Evolutionary conservation across 1,284 basidiomycete genomes (phyloP).

Genomic region (Ustilago cynodontis): DNA sequence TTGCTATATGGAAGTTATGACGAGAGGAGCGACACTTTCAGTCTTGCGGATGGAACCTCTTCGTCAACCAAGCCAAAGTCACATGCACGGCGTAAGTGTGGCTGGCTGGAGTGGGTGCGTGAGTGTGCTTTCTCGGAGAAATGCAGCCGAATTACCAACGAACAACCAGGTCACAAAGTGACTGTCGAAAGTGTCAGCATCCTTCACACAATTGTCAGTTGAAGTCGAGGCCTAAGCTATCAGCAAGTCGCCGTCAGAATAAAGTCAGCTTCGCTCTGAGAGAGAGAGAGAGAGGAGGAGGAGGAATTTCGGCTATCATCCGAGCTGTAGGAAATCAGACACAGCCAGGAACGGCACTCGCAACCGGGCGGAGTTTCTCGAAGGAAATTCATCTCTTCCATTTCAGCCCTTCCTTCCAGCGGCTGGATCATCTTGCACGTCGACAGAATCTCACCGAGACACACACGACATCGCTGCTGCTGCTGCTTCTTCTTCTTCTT

Average conservation of each 20-base stretch:
- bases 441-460: too few species aligned
- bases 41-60: background rate
- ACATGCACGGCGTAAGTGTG: constrained; percentile 2
- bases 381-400: too few species aligned
- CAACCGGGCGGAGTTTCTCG: too few species aligned
- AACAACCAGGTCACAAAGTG: background rate
- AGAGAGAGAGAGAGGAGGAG: background rate
- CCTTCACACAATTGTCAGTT: too few species aligned
- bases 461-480: too few species aligned
- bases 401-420: too few species aligned
- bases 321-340: background rate
- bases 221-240: too few species aligned
- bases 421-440: too few species aligned
- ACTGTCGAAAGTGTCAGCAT: constrained; percentile 1
- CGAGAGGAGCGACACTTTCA: constrained; percentile 9
- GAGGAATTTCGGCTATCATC: background rate
- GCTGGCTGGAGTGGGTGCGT: background rate
- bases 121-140: background rate
- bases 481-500: too few species aligned
- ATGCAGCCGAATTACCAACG: background rate
- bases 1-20: constrained; percentile 7
- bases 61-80: background rate
- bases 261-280: too few species aligned
- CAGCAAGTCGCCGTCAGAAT: too few species aligned
- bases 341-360: background rate